phyloP scores from a whole-genome alignment of 2,329 filamentous ascomycete species.

The Fusarium sp. region DNA sequence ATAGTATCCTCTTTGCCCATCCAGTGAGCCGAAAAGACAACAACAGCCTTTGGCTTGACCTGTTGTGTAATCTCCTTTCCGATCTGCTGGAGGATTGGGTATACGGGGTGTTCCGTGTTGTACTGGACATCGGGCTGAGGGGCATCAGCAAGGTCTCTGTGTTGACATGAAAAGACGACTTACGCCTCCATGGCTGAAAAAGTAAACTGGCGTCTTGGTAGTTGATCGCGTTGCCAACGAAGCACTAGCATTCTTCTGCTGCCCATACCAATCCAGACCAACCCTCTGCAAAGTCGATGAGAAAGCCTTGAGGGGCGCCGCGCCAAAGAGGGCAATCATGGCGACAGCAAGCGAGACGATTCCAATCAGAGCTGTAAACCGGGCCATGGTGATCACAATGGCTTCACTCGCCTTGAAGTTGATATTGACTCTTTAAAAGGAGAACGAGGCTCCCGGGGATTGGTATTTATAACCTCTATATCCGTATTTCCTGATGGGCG shows the following conservation, averaged over 20 bases:
- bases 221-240: not conserved
- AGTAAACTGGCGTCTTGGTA: slow-evolving; percentile 57
- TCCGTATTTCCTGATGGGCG: slow-evolving; percentile 42
- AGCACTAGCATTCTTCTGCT: slow-evolving; percentile 17
- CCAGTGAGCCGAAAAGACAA: slow-evolving; percentile 85
- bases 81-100: slow-evolving; percentile 71
- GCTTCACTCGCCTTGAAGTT: not conserved
- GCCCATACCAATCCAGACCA: slow-evolving; percentile 27
- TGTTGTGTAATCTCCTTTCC: slow-evolving; percentile 77
- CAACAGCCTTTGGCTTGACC: slow-evolving; percentile 77
- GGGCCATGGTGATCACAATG: slow-evolving; percentile 34
- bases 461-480: slow-evolving; percentile 27
- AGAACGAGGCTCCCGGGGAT: not conserved
- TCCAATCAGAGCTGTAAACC: slow-evolving; percentile 35
- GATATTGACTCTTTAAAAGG: not conserved
- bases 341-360: slow-evolving; percentile 37
- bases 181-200: slow-evolving; percentile 64
- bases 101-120: slow-evolving; percentile 75
- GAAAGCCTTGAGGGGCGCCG: slow-evolving; percentile 37
- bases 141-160: not conserved
- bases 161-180: slow-evolving; percentile 28
- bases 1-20: slow-evolving; percentile 68
- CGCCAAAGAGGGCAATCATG: slow-evolving; percentile 38
- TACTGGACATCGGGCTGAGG: slow-evolving; percentile 74
- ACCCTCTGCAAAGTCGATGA: slow-evolving; percentile 39